These are phyloP conservation scores for Colletotrichum cereale DNA, from an alignment of 2,329 filamentous ascomycete genomes.

Conservation along the genomic window DNA sequence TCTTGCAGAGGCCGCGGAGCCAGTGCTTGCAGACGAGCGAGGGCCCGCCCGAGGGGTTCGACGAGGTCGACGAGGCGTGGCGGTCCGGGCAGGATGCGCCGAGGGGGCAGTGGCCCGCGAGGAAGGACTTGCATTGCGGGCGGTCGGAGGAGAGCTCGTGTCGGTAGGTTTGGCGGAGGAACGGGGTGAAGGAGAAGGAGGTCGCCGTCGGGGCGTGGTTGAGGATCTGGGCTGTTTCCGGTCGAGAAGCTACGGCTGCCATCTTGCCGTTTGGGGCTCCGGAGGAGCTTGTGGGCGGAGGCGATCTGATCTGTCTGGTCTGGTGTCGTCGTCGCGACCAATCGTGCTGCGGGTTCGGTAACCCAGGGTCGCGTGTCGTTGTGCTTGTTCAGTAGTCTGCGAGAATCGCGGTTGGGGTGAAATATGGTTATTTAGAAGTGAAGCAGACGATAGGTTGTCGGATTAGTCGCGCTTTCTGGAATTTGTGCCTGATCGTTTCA, in stretches of 20 bases:
- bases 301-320: background rate
- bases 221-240: constrained; percentile 62
- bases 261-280: constrained; percentile 42
- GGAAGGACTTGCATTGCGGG: constrained; percentile 87
- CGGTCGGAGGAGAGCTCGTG: constrained; percentile 85
- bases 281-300: background rate
- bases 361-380: background rate
- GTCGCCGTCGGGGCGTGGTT: constrained; percentile 68
- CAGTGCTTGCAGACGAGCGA: constrained; percentile 98
- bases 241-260: constrained; percentile 45
- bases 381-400: background rate
- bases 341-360: background rate
- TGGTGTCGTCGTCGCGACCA: background rate
- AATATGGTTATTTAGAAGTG: too few species aligned
- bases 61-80: constrained; percentile 67
- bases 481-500: too few species aligned
- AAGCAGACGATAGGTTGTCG: background rate
- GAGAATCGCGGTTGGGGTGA: too few species aligned
- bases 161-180: constrained; percentile 85
- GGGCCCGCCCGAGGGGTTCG: constrained; percentile 65
- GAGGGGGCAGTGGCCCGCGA: constrained; percentile 87
- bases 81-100: constrained; percentile 88
- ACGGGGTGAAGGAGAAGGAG: constrained; percentile 87
- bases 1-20: constrained; percentile 96
- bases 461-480: background rate